Evolutionary conservation across 192 early-diverging fungal genomes (phyloP), one percentile per base, ranked within the genome.

Genomic region (Umbelopsis sp.): DNA sequence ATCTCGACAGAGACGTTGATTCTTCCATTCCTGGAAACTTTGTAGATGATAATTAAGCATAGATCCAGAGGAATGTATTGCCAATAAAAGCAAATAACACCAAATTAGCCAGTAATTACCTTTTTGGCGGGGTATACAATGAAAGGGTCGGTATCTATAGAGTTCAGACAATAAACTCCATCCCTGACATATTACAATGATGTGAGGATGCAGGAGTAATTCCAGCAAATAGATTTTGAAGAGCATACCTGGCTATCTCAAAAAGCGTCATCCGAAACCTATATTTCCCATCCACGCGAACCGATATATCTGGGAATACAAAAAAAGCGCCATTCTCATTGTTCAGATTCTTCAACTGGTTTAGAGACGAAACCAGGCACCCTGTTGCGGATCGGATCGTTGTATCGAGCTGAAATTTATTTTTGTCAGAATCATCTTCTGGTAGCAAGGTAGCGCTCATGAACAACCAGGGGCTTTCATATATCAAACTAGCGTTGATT

Each of bases 281-380:
- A 73, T 92, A 93, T 9, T 82, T 84, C 26, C 96, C 96, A 67
- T 97, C 96, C 83, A 93, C 91, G 5, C 96, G 80, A n/a, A 96
- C 93, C 16, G 93, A 94, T 4, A 97, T 82, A 77, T 97, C 95
- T 14, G 95, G 92, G 80, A 97, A 97, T n/a, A 97, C 94, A 84
- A 97, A 97, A 73, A 95, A 97, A 0, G 91, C 94, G 20, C 94
- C 92, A 54, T 93, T 92, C n/a, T 79, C 83, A 66, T 89, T 85
- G 66, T 95, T 91, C 34, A 91, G 80, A 65, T 96, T 94, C 69
- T 91, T 94, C 34, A 96, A 79, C 16, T 92, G 88, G 65, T 93
- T 94, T 50, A 96, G 81, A 20, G 94, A 96, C 0, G 94, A 95
- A 22, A 97, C 94, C 12, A 92, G 92, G n/a, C 92, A 93, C 3